Conservation (phyloP, 306 rosid species). For the Hippophae rhamnoides region DNA sequence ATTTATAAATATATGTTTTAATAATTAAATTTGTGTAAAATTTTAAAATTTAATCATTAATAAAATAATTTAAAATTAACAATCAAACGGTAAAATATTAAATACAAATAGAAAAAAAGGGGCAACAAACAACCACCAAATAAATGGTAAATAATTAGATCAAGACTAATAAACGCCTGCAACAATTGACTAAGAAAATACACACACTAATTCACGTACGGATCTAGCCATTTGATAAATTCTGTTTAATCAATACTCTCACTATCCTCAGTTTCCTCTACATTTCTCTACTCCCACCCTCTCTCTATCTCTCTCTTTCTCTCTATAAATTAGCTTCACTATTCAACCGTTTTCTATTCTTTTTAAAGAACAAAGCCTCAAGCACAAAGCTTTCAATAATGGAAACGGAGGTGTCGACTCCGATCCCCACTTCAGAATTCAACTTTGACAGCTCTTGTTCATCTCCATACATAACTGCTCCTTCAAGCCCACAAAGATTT, state of each 20-base stretch:
- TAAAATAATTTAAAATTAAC: too few relatives aligned
- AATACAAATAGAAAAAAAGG: too few relatives aligned
- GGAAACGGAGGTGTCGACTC: constrained; percentile 22
- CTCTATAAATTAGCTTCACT: constrained; percentile 10
- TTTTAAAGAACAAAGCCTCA: not conserved
- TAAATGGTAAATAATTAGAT: too few relatives aligned
- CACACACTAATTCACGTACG: too few relatives aligned
- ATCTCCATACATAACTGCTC: constrained; percentile 83
- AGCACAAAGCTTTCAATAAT: not conserved
- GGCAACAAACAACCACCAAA: too few relatives aligned
- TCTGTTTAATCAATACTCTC: constrained; percentile 16
- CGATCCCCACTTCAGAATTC: constrained; percentile 35
- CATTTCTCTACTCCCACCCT: not conserved
- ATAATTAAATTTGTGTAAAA: too few relatives aligned
- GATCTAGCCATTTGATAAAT: not conserved
- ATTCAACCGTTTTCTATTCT: constrained; percentile 21
- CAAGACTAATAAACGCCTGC: too few relatives aligned
- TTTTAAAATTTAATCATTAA: too few relatives aligned
- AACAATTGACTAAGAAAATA: too few relatives aligned
- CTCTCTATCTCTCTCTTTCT: not conserved
- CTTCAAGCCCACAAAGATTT: constrained; percentile 76
- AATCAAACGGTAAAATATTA: too few relatives aligned
- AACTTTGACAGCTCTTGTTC: constrained; percentile 72
- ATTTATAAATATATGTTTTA: too few relatives aligned
- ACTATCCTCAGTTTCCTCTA: constrained; percentile 12